These are phyloP conservation scores for Aspergillus cejpii DNA, from an alignment of 2,329 filamentous ascomycete genomes.

Conservation along the genomic window DNA sequence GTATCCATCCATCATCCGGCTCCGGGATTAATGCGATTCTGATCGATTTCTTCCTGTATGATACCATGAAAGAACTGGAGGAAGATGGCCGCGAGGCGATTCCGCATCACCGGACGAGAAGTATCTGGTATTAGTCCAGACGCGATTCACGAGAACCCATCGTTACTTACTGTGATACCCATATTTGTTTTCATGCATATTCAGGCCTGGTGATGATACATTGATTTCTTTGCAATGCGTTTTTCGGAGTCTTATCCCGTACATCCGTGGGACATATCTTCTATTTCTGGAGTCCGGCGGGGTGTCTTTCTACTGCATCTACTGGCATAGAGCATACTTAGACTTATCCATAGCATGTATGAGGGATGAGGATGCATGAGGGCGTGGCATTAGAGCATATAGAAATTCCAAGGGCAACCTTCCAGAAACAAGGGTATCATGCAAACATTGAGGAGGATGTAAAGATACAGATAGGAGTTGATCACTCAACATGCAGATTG, in stretches of 20 bases:
- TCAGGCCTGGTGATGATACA: neutral
- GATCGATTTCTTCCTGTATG: slow-evolving; percentile 96
- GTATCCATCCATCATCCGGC: slow-evolving; percentile 3
- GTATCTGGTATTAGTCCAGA: slow-evolving; percentile 73
- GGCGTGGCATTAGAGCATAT: neutral
- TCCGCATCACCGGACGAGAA: slow-evolving; percentile 82
- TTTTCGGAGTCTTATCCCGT: neutral
- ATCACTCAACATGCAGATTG: neutral
- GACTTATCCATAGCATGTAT: neutral
- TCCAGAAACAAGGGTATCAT: neutral
- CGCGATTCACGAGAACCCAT: neutral
- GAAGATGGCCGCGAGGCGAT: slow-evolving; percentile 49
- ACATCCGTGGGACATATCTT: too few relatives aligned
- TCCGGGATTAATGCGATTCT: slow-evolving; percentile 71
- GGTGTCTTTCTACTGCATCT: neutral
- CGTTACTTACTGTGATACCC: neutral
- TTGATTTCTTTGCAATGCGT: neutral
- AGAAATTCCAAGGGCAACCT: neutral
- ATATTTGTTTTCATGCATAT: neutral
- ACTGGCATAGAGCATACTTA: neutral
- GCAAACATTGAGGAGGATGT: neutral
- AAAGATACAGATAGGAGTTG: neutral
- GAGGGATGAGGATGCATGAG: neutral
- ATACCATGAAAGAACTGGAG: slow-evolving; percentile 84
- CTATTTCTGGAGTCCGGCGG: neutral